Conservation (phyloP, 2,329 filamentous ascomycete genomes). For the Monosporascus cannonballus region DNA sequence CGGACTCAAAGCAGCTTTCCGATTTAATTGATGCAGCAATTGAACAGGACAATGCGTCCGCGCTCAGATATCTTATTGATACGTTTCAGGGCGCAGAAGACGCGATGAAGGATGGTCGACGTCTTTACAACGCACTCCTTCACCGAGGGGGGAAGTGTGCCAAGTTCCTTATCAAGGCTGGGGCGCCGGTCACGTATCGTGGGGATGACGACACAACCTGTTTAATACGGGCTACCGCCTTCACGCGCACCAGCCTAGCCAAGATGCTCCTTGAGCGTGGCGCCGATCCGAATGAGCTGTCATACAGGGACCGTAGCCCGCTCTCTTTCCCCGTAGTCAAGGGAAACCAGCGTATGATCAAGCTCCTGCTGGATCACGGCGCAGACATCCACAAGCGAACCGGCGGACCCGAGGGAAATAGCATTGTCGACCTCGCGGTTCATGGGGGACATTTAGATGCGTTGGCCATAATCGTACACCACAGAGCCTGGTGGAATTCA, state of each 20-base stretch:
- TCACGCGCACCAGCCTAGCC: neutral
- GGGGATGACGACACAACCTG: constrained; percentile 1
- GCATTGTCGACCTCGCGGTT: neutral
- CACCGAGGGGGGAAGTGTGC: neutral
- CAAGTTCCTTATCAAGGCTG: constrained; percentile 7
- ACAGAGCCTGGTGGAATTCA: neutral
- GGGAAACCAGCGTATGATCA: constrained; percentile 1
- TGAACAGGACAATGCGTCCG: neutral
- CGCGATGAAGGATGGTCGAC: neutral
- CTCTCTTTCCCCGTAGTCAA: constrained; percentile 1
- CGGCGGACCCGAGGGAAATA: neutral
- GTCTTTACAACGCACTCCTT: constrained; percentile 2
- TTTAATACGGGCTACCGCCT: constrained; percentile 7
- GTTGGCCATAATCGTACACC: neutral
- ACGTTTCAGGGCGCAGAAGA: neutral
- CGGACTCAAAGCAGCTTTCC: neutral
- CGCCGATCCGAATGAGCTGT: constrained; percentile 12
- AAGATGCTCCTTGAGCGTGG: constrained; percentile 9
- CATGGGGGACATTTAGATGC: neutral
- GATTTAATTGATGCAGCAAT: neutral
- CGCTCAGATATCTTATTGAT: constrained; percentile 1
- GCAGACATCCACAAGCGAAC: constrained; percentile 1
- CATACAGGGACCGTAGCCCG: neutral
- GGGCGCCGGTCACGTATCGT: constrained; percentile 2
- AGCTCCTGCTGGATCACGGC: constrained; percentile 12